A percentile compares a stretch with the other conserved stretches of the same genome.
These are phyloP conservation scores for Suillus plorans DNA, from an alignment of 768 basidiomycete genomes.

Conservation along the genomic window DNA sequence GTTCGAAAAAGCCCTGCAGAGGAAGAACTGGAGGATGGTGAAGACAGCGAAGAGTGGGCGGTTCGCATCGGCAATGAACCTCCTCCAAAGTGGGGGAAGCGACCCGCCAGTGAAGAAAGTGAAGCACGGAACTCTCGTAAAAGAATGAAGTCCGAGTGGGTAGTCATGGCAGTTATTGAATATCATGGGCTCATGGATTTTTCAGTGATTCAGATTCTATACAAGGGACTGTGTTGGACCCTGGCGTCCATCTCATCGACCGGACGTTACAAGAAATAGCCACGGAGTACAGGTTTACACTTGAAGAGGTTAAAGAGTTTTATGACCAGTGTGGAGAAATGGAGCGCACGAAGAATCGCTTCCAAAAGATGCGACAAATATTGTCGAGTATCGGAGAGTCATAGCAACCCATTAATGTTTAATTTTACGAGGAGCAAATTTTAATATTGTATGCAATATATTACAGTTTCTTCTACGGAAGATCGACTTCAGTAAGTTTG, in stretches of 20 bases:
- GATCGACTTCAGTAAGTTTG: slow-evolving; percentile 64
- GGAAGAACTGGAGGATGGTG: slow-evolving; percentile 65
- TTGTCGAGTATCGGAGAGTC: slow-evolving; percentile 29
- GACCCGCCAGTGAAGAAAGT: slow-evolving; percentile 44
- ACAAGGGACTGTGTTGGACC: neutral
- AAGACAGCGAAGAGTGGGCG: slow-evolving; percentile 62
- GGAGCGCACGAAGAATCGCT: slow-evolving; percentile 60
- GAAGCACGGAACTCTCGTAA: slow-evolving; percentile 39
- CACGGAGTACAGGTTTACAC: slow-evolving; percentile 64
- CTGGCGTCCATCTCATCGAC: slow-evolving; percentile 60
- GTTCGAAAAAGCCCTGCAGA: slow-evolving; percentile 50
- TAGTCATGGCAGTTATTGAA: slow-evolving; percentile 5
- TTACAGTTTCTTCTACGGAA: slow-evolving; percentile 22
- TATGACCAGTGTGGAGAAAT: slow-evolving; percentile 76
- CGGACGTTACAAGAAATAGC: slow-evolving; percentile 67
- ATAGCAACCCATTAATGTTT: slow-evolving; percentile 8
- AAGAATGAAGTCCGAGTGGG: slow-evolving; percentile 43
- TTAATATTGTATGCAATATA: neutral
- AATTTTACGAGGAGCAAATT: neutral
- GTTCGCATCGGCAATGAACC: slow-evolving; percentile 61
- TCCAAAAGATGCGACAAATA: slow-evolving; percentile 63
- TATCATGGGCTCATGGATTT: neutral
- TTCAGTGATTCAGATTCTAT: neutral
- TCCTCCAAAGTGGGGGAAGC: slow-evolving; percentile 71
- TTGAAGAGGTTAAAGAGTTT: slow-evolving; percentile 76